Base-by-base conservation (phyloP, 306 rosid species). In the Prunus mira region DNA sequence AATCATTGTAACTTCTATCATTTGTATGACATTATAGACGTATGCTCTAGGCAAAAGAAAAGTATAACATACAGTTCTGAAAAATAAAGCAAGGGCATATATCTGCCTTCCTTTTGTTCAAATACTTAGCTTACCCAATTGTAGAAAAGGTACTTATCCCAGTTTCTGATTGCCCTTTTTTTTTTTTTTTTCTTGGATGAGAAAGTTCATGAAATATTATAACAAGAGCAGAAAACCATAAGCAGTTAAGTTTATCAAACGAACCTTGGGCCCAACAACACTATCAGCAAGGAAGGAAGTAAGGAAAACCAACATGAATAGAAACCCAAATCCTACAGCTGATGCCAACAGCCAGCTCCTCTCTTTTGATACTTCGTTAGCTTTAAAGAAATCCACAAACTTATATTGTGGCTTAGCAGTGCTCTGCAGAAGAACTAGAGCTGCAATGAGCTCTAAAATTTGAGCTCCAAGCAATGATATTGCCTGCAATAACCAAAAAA, bases 321-420 rank as follows among this genome's bases (percentile, higher is more conserved):
- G 89, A 83, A 87, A 74, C 81, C 89, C 94, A 60, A 88, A 80
- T 84, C 97, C 97, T 58, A 87, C 52, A 22, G 85, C 85, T 50
- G 93, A 83, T 73, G 90, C 87, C 78, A 88, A 80, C 62, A 88
- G 51, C 94, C 93, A 90, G 86, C 76, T 91, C 84, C 94, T 89
- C 41, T 74, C 72, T 32, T 68, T 79, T 5, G 77, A 65, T 61
- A 75, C 71, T 55, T 75, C 54, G 80, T 82, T 67, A 17, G 38
- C 71, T 78, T 76, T 57, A 72, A 90, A 88, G 82, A 91, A 83
- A 69, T 69, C 76, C 18, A 64, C n/a, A 78, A 83, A 79, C 43
- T 81, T 80, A 65, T 84, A 80, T 54, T 76, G 83, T 7, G 91
- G 87, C 62, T 87, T 91, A 43, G 94, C 93, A 3, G 91, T 90